Conservation (phyloP, 371 early-diverging fungal genomes). For the Saksenaea oblongispora region DNA sequence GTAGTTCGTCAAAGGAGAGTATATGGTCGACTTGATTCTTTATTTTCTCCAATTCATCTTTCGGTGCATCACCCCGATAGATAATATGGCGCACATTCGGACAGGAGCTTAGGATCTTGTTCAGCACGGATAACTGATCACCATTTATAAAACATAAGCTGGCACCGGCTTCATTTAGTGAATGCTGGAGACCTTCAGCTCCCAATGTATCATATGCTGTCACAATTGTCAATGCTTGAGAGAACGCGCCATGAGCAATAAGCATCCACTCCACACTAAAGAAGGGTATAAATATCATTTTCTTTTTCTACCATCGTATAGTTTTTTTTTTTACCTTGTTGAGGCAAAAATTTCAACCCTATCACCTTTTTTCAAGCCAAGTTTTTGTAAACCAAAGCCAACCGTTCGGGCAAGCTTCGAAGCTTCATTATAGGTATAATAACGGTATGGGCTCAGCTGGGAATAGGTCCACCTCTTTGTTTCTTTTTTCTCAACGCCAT, state of each 20-base stretch:
- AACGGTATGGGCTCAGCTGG: constrained; percentile 69
- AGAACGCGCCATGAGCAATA: constrained; percentile 49
- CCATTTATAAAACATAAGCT: constrained; percentile 66
- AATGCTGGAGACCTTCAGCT: constrained; percentile 65
- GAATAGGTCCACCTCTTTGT: constrained; percentile 83
- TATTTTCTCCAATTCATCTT: constrained; percentile 11
- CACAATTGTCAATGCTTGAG: constrained; percentile 67
- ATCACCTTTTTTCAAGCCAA: constrained; percentile 65
- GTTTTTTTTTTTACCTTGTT: constrained; percentile 60
- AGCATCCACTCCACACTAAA: constrained; percentile 47
- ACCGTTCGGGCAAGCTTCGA: constrained; percentile 40
- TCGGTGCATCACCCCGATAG: constrained; percentile 67
- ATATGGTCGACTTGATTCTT: constrained; percentile 23
- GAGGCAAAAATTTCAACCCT: constrained; percentile 73
- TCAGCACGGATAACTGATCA: constrained; percentile 62
- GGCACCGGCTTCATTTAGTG: constrained; percentile 69
- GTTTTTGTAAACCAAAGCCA: constrained; percentile 67
- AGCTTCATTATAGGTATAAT: constrained; percentile 69
- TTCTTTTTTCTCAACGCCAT: constrained; percentile 64
- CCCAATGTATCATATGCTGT: constrained; percentile 88
- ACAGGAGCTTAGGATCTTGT: constrained; percentile 47
- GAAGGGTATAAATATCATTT: neutral
- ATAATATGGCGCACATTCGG: constrained; percentile 68
- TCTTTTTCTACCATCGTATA: neutral
- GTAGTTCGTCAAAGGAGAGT: constrained; percentile 57